Conservation (phyloP, 305 asterid species). For the Fraxinus dipetala region DNA sequence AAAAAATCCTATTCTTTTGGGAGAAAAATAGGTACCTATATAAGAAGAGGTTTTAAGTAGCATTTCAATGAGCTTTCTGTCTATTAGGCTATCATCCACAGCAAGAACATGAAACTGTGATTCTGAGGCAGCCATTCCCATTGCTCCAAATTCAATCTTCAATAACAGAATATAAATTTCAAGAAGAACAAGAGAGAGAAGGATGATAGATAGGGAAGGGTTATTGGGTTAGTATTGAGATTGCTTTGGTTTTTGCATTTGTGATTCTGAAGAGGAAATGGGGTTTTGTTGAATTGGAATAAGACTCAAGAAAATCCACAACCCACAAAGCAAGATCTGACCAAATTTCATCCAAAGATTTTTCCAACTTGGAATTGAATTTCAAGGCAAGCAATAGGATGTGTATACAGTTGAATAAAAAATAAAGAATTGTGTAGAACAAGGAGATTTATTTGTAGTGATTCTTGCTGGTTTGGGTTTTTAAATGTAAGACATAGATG, state of each 20-base stretch:
- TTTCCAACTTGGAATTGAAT: slow-evolving; percentile 46
- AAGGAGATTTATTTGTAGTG: slow-evolving; percentile 18
- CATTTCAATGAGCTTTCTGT: slow-evolving; percentile 78
- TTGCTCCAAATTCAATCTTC: slow-evolving; percentile 23
- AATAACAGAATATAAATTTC: neutral
- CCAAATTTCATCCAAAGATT: slow-evolving; percentile 47
- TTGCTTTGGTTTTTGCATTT: slow-evolving; percentile 24
- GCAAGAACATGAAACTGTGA: slow-evolving; percentile 83
- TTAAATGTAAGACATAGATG: slow-evolving; percentile 11
- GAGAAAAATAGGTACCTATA: slow-evolving; percentile 31
- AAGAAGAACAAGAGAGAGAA: slow-evolving; percentile 3
- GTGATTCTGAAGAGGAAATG: slow-evolving; percentile 10
- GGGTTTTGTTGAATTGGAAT: slow-evolving; percentile 8
- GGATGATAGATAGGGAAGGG: neutral
- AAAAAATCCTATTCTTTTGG: neutral
- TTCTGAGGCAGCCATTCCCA: slow-evolving; percentile 75
- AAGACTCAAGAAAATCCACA: slow-evolving; percentile 70
- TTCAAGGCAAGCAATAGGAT: slow-evolving; percentile 59
- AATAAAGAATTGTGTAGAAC: slow-evolving; percentile 21
- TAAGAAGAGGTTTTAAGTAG: slow-evolving; percentile 70
- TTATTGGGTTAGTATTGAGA: neutral
- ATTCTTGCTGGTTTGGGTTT: slow-evolving; percentile 20
- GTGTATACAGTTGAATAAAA: slow-evolving; percentile 10
- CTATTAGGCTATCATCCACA: slow-evolving; percentile 86
- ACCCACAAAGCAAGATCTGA: slow-evolving; percentile 83